These are phyloP conservation scores for Murraya paniculata DNA, from an alignment of 345 rosid genomes.

Conservation along the genomic window DNA sequence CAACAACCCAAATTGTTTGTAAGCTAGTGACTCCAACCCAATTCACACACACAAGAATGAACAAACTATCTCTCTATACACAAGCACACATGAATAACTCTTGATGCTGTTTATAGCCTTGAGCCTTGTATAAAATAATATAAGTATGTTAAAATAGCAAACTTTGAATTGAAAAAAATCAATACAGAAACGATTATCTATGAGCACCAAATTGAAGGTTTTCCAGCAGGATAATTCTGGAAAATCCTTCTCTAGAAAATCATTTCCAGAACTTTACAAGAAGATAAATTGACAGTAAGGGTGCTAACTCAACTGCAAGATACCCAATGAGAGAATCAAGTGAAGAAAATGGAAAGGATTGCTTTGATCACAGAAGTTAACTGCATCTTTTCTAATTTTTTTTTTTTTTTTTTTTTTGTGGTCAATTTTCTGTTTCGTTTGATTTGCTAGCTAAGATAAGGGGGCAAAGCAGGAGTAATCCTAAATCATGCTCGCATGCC, in stretches of 20 bases:
- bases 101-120: not conserved
- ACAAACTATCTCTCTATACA: not conserved
- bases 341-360: not conserved
- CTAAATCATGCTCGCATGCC: not conserved
- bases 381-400: not conserved
- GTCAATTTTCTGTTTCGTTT: not conserved
- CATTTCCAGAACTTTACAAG: not conserved
- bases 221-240: not conserved
- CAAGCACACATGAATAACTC: not conserved
- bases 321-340: not conserved
- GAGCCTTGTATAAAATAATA: not conserved
- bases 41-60: not conserved
- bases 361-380: not conserved
- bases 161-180: not conserved
- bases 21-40: not conserved
- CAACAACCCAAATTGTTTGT: conserved; percentile 11
- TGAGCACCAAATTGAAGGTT: not conserved
- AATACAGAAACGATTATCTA: not conserved
- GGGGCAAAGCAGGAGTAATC: not conserved
- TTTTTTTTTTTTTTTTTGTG: not conserved
- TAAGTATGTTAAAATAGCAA: not conserved
- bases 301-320: not conserved
- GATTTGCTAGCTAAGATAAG: not conserved
- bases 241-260: not conserved
- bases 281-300: not conserved